These are phyloP conservation scores for Erysimum cheiri DNA, from an alignment of 441 rosid genomes.

Conservation along the genomic window DNA sequence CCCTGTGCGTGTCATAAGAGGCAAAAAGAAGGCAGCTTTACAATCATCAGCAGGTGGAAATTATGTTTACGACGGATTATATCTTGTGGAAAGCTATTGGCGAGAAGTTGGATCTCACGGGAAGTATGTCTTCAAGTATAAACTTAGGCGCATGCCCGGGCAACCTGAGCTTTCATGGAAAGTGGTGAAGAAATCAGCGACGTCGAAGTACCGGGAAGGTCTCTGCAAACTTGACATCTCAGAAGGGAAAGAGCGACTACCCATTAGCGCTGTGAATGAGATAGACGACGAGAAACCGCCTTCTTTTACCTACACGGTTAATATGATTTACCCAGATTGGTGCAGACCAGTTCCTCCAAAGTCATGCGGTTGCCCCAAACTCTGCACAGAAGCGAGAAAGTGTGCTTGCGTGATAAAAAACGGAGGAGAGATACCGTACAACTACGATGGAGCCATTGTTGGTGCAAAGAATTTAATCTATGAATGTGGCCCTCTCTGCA, in stretches of 20 bases:
- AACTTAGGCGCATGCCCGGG: slow-evolving; percentile 65
- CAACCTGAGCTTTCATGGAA: slow-evolving; percentile 94
- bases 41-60: slow-evolving; percentile 48
- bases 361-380: slow-evolving; percentile 64
- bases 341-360: slow-evolving; percentile 53
- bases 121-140: slow-evolving; percentile 72
- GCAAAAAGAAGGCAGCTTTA: slow-evolving; percentile 49
- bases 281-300: slow-evolving; percentile 77
- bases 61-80: slow-evolving; percentile 81
- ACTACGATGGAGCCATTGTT: slow-evolving; percentile 76
- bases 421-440: slow-evolving; percentile 83
- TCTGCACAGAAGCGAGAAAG: slow-evolving; percentile 59
- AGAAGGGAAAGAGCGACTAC: slow-evolving; percentile 68
- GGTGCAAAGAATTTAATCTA: slow-evolving; percentile 65
- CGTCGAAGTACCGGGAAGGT: slow-evolving; percentile 60
- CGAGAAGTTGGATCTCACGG: slow-evolving; percentile 68
- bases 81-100: slow-evolving; percentile 67
- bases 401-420: slow-evolving; percentile 74
- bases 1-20: slow-evolving; percentile 88
- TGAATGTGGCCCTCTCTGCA: slow-evolving; percentile 88
- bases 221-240: slow-evolving; percentile 70
- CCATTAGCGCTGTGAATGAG: slow-evolving; percentile 79
- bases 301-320: slow-evolving; percentile 57
- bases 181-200: slow-evolving; percentile 64
- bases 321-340: slow-evolving; percentile 66